Conservation (phyloP, 257 asterid species). For the Solanum acaule region DNA sequence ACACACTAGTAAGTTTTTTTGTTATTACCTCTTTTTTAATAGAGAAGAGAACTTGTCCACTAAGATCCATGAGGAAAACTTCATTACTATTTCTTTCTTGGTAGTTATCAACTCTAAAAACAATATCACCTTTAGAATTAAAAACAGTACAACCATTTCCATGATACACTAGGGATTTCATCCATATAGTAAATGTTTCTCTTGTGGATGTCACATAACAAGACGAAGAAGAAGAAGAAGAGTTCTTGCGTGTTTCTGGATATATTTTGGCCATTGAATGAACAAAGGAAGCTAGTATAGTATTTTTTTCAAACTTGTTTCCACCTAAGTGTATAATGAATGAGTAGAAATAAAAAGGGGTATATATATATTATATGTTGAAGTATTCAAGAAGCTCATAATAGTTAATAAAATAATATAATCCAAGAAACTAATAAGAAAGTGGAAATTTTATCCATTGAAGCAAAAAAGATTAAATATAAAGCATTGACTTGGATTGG, state of each 20-base stretch:
- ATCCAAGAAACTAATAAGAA: background rate
- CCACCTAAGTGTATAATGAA: background rate
- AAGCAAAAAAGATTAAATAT: background rate
- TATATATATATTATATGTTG: background rate
- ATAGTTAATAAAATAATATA: background rate
- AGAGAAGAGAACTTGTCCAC: conserved; percentile 54
- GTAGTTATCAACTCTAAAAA: background rate
- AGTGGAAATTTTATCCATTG: background rate
- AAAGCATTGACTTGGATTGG: background rate
- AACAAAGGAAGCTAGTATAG: background rate
- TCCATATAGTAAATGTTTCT: background rate
- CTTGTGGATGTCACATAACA: background rate
- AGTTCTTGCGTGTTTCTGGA: conserved; percentile 16
- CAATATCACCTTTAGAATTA: background rate
- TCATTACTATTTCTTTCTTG: conserved; percentile 33
- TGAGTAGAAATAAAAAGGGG: background rate
- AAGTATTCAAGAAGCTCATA: background rate
- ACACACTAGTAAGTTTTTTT: background rate
- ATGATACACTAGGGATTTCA: background rate
- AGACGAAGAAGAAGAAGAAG: background rate
- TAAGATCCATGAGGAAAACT: conserved; percentile 62
- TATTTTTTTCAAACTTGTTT: background rate
- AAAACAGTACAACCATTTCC: background rate
- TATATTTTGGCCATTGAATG: conserved; percentile 48
- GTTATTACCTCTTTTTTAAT: conserved; percentile 49